Evolutionary conservation across 2,329 filamentous ascomycete genomes (phyloP).

Genomic region (Bipolaris cookei): DNA sequence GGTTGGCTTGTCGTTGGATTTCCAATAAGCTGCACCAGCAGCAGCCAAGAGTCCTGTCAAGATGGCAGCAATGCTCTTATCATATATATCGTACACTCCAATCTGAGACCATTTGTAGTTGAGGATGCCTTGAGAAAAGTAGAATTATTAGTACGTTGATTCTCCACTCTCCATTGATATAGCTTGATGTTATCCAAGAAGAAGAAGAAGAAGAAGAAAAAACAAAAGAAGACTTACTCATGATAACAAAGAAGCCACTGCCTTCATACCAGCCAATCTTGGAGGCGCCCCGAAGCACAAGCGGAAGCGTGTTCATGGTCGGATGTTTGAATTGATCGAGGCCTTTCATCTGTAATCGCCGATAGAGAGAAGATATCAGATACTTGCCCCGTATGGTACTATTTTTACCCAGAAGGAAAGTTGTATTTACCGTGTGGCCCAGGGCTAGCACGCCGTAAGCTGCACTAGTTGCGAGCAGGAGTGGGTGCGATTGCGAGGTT

Average conservation of each 20-base stretch:
- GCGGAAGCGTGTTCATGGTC: slow-evolving; percentile 38
- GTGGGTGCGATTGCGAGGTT: slow-evolving; percentile 30
- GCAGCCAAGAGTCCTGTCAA: slow-evolving; percentile 35
- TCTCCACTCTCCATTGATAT: no score
- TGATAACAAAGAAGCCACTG: slow-evolving; percentile 44
- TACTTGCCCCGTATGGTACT: no score
- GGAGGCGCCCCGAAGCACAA: slow-evolving; percentile 36
- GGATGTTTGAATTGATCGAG: slow-evolving; percentile 45
- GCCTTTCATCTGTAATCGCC: slow-evolving; percentile 35
- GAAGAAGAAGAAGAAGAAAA: neutral
- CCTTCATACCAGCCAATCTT: slow-evolving; percentile 48
- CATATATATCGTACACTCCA: slow-evolving; percentile 40
- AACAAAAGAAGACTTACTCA: slow-evolving; percentile 28
- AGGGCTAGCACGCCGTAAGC: slow-evolving; percentile 41
- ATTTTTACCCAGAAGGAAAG: no score
- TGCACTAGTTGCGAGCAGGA: slow-evolving; percentile 39
- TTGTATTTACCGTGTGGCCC: slow-evolving; percentile 39
- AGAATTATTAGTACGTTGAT: no score
- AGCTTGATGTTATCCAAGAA: neutral
- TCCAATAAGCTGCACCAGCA: slow-evolving; percentile 32
- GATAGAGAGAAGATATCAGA: no score
- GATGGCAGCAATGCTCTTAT: slow-evolving; percentile 41
- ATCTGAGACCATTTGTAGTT: slow-evolving; percentile 47
- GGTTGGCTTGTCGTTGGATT: slow-evolving; percentile 36
- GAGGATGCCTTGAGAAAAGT: slow-evolving; percentile 28